Evolutionary conservation across 306 rosid species (phyloP).

Genomic region (Vigna reflexopilosa): DNA sequence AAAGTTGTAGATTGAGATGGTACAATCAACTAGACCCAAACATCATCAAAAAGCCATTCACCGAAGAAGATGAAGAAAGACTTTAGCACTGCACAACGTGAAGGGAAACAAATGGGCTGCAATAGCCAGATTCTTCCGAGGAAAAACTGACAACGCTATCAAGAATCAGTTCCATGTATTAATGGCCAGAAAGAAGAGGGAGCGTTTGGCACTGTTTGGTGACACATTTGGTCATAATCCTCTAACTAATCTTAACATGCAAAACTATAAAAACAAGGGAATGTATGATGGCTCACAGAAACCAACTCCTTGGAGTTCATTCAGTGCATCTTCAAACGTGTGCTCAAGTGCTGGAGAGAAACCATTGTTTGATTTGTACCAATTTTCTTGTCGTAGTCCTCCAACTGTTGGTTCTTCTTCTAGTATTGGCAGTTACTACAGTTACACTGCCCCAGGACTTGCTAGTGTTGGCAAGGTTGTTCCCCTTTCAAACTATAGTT

Average conservation of each 20-base stretch:
- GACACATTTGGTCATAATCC: slow-evolving; percentile 8
- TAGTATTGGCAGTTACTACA: slow-evolving; percentile 35
- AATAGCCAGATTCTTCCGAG: slow-evolving; percentile 59
- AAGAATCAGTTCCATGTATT: slow-evolving; percentile 72
- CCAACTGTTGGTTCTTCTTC: neutral
- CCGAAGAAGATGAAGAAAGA: slow-evolving; percentile 60
- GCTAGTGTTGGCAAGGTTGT: slow-evolving; percentile 44
- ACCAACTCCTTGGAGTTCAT: slow-evolving; percentile 26
- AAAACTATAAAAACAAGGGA: slow-evolving; percentile 27
- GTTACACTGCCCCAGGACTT: slow-evolving; percentile 45
- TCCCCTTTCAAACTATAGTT: slow-evolving; percentile 30
- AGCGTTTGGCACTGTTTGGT: slow-evolving; percentile 41
- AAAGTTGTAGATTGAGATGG: slow-evolving; percentile 80
- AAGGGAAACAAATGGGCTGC: slow-evolving; percentile 77
- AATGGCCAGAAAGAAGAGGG: slow-evolving; percentile 65
- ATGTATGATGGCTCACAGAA: slow-evolving; percentile 18
- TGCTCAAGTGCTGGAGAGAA: slow-evolving; percentile 35
- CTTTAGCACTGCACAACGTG: slow-evolving; percentile 57
- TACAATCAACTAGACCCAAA: slow-evolving; percentile 74
- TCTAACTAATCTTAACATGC: slow-evolving; percentile 23
- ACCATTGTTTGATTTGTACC: slow-evolving; percentile 18
- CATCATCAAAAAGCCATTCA: slow-evolving; percentile 62
- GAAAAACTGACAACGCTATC: slow-evolving; percentile 72
- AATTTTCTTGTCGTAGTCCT: neutral
- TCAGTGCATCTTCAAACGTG: slow-evolving; percentile 29